These are phyloP conservation scores for Lachancea mirantina DNA, from an alignment of 805 yeast species.

Conservation along the genomic window DNA sequence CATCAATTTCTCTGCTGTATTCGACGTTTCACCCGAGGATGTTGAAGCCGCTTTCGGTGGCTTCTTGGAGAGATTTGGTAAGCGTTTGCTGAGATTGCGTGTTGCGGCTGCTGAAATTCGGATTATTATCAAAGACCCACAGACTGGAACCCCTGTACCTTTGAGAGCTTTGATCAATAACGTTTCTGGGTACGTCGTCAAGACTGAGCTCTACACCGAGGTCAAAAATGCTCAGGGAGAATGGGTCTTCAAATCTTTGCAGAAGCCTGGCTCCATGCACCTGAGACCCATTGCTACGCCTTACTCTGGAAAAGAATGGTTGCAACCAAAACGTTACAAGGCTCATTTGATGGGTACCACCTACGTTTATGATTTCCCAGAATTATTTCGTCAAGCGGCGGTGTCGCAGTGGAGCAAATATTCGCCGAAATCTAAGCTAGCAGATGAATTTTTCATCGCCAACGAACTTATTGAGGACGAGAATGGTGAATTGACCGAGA, in stretches of 20 bases:
- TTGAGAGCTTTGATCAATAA: slow-evolving; percentile 94
- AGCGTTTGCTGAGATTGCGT: slow-evolving; percentile 93
- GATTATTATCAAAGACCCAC: slow-evolving; percentile 87
- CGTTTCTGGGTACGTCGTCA: slow-evolving; percentile 95
- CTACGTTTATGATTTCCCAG: slow-evolving; percentile 98
- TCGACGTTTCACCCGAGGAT: slow-evolving; percentile 89
- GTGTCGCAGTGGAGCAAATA: slow-evolving; percentile 74
- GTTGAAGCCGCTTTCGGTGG: slow-evolving; percentile 98
- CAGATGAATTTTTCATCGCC: slow-evolving; percentile 65
- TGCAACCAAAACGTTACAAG: slow-evolving; percentile 97
- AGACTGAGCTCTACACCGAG: slow-evolving; percentile 90
- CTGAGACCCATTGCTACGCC: slow-evolving; percentile 93
- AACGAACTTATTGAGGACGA: slow-evolving; percentile 84
- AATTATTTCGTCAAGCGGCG: slow-evolving; percentile 89
- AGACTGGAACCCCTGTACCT: slow-evolving; percentile 86
- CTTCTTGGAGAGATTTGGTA: slow-evolving; percentile 93
- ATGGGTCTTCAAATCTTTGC: slow-evolving; percentile 95
- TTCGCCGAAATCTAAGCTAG: slow-evolving; percentile 42
- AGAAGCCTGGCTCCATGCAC: slow-evolving; percentile 95
- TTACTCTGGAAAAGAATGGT: slow-evolving; percentile 94
- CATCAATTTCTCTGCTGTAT: slow-evolving; percentile 93
- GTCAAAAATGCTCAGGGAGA: slow-evolving; percentile 87
- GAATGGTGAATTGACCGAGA: slow-evolving; percentile 69
- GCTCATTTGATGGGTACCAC: slow-evolving; percentile 99
- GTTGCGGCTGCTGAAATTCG: slow-evolving; percentile 97